Percentiles rank a stretch among this genome's conserved stretches.
Conservation (phyloP, 768 basidiomycete genomes). For the Suillus plorans region DNA sequence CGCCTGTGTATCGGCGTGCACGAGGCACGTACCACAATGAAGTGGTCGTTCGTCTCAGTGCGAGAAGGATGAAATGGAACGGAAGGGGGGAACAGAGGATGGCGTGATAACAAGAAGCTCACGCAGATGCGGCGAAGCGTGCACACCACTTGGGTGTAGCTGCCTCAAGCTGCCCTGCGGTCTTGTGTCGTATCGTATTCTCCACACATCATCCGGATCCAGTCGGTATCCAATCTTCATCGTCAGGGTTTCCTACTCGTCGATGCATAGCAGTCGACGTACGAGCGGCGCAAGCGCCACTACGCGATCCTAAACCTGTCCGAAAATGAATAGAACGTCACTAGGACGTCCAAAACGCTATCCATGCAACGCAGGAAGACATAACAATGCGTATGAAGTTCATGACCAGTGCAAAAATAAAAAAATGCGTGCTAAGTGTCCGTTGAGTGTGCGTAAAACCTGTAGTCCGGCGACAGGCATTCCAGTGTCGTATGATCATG, state of each 20-base stretch:
- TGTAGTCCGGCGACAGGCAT: conserved; percentile 54
- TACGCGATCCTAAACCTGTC: conserved; percentile 35
- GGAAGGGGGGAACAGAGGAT: conserved; percentile 45
- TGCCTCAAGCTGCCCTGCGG: conserved; percentile 56
- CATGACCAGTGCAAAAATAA: conserved; percentile 45
- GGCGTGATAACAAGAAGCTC: conserved; percentile 42
- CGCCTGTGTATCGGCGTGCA: conserved; percentile 76
- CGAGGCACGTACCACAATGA: conserved; percentile 78
- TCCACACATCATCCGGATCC: conserved; percentile 51
- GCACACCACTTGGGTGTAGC: conserved; percentile 52
- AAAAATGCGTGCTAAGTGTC: conserved; percentile 39
- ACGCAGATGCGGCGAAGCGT: conserved; percentile 55
- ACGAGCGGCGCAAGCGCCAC: conserved; percentile 48
- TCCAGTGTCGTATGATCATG: conserved; percentile 40
- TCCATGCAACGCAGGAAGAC: conserved; percentile 22
- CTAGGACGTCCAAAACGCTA: conserved; percentile 17
- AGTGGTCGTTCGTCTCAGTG: conserved; percentile 77
- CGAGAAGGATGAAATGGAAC: conserved; percentile 51
- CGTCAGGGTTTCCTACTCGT: conserved; percentile 30
- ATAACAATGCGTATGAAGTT: conserved; percentile 25
- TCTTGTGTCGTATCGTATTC: conserved; percentile 74
- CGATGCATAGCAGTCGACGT: conserved; percentile 25
- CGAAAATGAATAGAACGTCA: conserved; percentile 23
- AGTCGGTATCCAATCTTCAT: conserved; percentile 51
- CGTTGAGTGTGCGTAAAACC: conserved; percentile 53